These are phyloP conservation scores for Bipolaris bicolor DNA, from an alignment of 2,329 filamentous ascomycete genomes.

Conservation along the genomic window DNA sequence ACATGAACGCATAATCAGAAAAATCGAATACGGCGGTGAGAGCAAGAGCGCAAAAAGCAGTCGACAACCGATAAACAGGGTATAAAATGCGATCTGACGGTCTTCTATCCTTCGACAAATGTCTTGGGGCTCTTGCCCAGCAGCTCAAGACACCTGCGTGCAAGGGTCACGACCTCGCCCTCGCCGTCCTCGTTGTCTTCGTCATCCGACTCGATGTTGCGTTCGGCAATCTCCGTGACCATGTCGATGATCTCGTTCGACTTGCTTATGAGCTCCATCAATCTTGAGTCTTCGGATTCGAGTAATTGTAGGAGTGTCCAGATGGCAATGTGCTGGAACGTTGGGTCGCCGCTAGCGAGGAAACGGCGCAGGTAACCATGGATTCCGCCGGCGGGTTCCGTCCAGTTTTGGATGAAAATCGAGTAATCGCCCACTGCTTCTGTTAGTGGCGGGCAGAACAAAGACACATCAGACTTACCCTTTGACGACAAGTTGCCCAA, in stretches of 20 bases:
- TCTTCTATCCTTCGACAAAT: slow-evolving; percentile 75
- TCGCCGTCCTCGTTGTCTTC: slow-evolving; percentile 89
- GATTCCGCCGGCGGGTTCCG: slow-evolving; percentile 88
- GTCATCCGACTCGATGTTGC: slow-evolving; percentile 84
- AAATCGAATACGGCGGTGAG: slow-evolving; percentile 32
- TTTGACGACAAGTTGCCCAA: slow-evolving; percentile 96
- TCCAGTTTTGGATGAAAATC: slow-evolving; percentile 95
- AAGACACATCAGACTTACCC: slow-evolving; percentile 61
- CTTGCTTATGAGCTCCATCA: slow-evolving; percentile 88
- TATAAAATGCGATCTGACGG: slow-evolving; percentile 24
- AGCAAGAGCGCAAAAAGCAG: slow-evolving; percentile 20
- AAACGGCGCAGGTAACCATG: slow-evolving; percentile 95
- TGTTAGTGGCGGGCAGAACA: slow-evolving; percentile 32
- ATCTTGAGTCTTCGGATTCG: slow-evolving; percentile 88
- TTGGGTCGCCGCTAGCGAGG: slow-evolving; percentile 90
- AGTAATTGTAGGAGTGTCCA: slow-evolving; percentile 96
- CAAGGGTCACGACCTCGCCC: slow-evolving; percentile 88
- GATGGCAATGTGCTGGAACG: slow-evolving; percentile 98
- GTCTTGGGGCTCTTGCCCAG: slow-evolving; percentile 79
- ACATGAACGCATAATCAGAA: slow-evolving; percentile 33
- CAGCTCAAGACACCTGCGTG: slow-evolving; percentile 86
- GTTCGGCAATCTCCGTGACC: slow-evolving; percentile 89
- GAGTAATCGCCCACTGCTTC: slow-evolving; percentile 87
- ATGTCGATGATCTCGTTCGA: slow-evolving; percentile 90
- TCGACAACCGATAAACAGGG: slow-evolving; percentile 30